phyloP scores from a whole-genome alignment of 192 early-diverging fungal genomes.

The Mortierella claussenii region DNA sequence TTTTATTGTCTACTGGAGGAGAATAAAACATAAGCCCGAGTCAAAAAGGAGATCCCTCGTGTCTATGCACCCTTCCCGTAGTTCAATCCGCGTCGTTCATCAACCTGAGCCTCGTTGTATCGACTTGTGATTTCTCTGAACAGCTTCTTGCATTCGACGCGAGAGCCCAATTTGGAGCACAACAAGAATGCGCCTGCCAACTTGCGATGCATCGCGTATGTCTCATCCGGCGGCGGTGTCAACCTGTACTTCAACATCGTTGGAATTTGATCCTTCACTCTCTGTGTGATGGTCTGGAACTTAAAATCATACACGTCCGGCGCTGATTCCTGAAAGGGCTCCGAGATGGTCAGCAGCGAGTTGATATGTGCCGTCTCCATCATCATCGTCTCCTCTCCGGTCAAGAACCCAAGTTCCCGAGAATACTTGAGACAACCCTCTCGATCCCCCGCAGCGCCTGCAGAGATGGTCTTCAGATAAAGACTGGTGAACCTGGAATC shows the following conservation, averaged over 20 bases:
- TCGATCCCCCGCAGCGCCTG: slow-evolving; percentile 77
- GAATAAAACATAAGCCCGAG: too few species aligned
- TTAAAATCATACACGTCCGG: slow-evolving; percentile 81
- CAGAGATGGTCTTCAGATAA: slow-evolving; percentile 81
- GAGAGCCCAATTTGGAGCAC: slow-evolving; percentile 79
- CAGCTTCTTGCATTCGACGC: slow-evolving; percentile 50
- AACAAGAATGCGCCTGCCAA: slow-evolving; percentile 92
- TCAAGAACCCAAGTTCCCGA: slow-evolving; percentile 88
- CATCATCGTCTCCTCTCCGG: slow-evolving; percentile 88
- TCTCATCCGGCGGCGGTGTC: slow-evolving; percentile 98
- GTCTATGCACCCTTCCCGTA: slow-evolving; percentile 18
- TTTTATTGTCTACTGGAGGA: too few species aligned
- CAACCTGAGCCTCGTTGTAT: slow-evolving; percentile 25
- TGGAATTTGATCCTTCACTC: slow-evolving; percentile 90
- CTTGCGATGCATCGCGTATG: slow-evolving; percentile 95
- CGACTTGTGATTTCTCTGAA: slow-evolving; percentile 48
- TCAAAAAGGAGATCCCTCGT: neutral
- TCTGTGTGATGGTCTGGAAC: slow-evolving; percentile 82
- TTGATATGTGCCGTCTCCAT: slow-evolving; percentile 81
- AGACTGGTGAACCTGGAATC: slow-evolving; percentile 74
- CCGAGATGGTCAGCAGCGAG: slow-evolving; percentile 86
- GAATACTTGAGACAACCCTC: slow-evolving; percentile 83
- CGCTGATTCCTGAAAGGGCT: slow-evolving; percentile 75
- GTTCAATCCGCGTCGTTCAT: slow-evolving; percentile 28
- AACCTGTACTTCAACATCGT: slow-evolving; percentile 94